Base-by-base conservation (phyloP, 2,329 filamentous ascomycete genomes). In the Aschersonia sp. region DNA sequence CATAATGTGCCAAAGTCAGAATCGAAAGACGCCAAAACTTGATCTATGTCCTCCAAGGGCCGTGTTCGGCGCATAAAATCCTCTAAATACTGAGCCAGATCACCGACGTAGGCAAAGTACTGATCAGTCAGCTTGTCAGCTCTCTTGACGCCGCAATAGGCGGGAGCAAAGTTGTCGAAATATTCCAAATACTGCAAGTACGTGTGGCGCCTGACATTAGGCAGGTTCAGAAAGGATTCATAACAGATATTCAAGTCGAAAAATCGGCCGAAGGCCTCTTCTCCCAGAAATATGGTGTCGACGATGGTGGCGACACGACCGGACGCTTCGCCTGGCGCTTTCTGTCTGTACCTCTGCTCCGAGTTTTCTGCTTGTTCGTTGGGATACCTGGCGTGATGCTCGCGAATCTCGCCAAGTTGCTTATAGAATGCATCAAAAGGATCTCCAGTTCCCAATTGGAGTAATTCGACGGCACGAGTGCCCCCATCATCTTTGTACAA, bases 281-380 rank as follows among this genome's bases (percentile, higher is more conserved):
- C 94, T 52, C 92, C 92, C 0, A 89, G 94, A 65, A 98, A 98
- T 71, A 97, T 84, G 50, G 80, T 80, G 60, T 97, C 91, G 45
- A 96, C 82, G 47, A 89, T 79, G 43, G 78, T 79, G 4, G 76
- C 73, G 48, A 77, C 65, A 1, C 74, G 69, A 44, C 84, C 78
- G 45, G 80, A 77, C 53, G 84, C 82, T 43, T 80, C 80, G 9
- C 74, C 75, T 42, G 74, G 70, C 50, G 75, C 78, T 59, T 80
- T 75, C 44, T 68, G 75, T 63, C 89, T 88, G 71, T 98, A 98
- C 38, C 89, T 85, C 55, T 84, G 80, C 68, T 98, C 94, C 10
- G 95, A 80, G 58, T 97, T 96, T 65, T 98, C 92, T 45, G 94
- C 86, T 31, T 86, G 88, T 62, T 96, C 88, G 66, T 94, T 94